These are phyloP conservation scores for Hymenoscyphus linearis DNA, from an alignment of 2,329 filamentous ascomycete species.

Conservation along the genomic window DNA sequence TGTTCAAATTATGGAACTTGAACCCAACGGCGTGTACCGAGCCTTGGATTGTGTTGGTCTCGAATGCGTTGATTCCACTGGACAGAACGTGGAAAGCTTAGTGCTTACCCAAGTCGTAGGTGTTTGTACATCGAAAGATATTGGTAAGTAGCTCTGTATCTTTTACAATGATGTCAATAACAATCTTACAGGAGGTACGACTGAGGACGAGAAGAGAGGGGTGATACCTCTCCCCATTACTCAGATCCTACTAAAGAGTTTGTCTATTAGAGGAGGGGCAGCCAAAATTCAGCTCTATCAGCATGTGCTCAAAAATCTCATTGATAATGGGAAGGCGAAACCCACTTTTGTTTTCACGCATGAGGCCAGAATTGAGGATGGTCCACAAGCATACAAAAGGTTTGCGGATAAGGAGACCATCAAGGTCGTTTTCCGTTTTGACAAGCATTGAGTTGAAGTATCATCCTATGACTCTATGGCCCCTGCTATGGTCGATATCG, in stretches of 20 bases:
- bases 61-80: constrained; percentile 20
- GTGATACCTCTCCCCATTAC: constrained; percentile 9
- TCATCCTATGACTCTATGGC: not conserved
- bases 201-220: not conserved
- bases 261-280: constrained; percentile 5
- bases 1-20: constrained; percentile 27
- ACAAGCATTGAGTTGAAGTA: not conserved
- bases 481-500: too few species aligned
- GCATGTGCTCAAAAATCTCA: constrained; percentile 10
- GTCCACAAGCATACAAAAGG: constrained; percentile 6
- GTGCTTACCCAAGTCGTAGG: constrained; percentile 25
- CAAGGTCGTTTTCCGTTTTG: constrained; percentile 14
- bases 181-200: not conserved
- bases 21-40: constrained; percentile 24
- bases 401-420: constrained; percentile 15
- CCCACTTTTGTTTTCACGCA: constrained; percentile 16
- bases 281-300: constrained; percentile 6
- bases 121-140: constrained; percentile 18
- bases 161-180: not conserved
- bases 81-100: constrained; percentile 20
- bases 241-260: constrained; percentile 7
- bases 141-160: constrained; percentile 20
- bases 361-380: constrained; percentile 15
- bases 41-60: constrained; percentile 27
- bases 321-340: constrained; percentile 16